A percentile compares a stretch with the other conserved stretches of the same genome.
phyloP scores from a whole-genome alignment of 2,329 filamentous ascomycete genomes.

The Microcera coccophila region DNA sequence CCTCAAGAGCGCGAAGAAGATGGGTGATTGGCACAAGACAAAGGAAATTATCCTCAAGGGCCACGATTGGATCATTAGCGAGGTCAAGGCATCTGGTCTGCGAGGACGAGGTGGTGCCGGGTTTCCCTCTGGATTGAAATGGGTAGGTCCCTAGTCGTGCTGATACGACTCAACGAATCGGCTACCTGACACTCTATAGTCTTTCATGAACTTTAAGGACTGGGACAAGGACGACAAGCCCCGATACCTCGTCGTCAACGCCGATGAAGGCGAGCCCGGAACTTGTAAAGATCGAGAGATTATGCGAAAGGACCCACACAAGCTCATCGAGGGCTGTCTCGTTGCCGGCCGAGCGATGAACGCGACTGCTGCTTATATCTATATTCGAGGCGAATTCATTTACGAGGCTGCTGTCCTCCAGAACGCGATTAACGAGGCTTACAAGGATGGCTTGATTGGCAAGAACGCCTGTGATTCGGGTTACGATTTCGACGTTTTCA shows the following conservation, averaged over 20 bases:
- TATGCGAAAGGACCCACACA: slow-evolving; percentile 99
- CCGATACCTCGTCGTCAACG: slow-evolving; percentile 95
- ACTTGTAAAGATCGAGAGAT: slow-evolving; percentile 99
- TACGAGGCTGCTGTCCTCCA: slow-evolving; percentile 92
- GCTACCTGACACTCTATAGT: slow-evolving; percentile 50
- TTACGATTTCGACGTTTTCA: slow-evolving; percentile 95
- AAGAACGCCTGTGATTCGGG: slow-evolving; percentile 97
- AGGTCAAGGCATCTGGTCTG: slow-evolving; percentile 94
- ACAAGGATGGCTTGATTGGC: slow-evolving; percentile 88
- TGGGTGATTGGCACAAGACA: slow-evolving; percentile 99
- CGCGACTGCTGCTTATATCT: slow-evolving; percentile 96
- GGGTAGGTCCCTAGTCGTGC: slow-evolving; percentile 59
- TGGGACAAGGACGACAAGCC: slow-evolving; percentile 98
- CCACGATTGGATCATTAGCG: slow-evolving; percentile 97
- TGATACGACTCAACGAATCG: slow-evolving; percentile 17
- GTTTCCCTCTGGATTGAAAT: slow-evolving; percentile 98
- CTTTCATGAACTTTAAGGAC: slow-evolving; percentile 99
- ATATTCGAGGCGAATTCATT: slow-evolving; percentile 98
- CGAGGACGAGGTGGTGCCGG: slow-evolving; percentile 95
- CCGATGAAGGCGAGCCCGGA: slow-evolving; percentile 96
- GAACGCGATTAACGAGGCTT: slow-evolving; percentile 95
- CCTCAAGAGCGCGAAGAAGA: slow-evolving; percentile 91
- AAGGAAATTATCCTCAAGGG: slow-evolving; percentile 98
- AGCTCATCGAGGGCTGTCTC: slow-evolving; percentile 95
- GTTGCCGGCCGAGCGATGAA: slow-evolving; percentile 98